phyloP scores from a whole-genome alignment of 331 rosid genomes.

The Rhamnella rubrinervis region DNA sequence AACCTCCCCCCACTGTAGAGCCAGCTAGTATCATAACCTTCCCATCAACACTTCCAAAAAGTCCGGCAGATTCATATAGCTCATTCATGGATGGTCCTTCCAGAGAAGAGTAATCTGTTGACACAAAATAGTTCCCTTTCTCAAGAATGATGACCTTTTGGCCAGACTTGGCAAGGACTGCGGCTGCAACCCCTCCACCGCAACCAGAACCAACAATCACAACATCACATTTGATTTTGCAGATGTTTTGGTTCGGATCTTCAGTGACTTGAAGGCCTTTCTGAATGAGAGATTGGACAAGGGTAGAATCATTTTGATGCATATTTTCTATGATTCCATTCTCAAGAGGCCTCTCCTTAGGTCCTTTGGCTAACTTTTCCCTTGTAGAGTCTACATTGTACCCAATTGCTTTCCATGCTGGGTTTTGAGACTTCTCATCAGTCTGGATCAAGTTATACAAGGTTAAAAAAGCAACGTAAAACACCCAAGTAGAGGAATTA shows the following conservation, averaged over 20 bases:
- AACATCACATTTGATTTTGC: conserved; percentile 82
- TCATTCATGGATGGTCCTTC: conserved; percentile 80
- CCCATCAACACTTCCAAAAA: conserved; percentile 59
- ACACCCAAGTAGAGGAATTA: background rate
- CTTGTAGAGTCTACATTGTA: conserved; percentile 33
- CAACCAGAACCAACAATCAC: conserved; percentile 86
- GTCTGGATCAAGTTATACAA: conserved; percentile 35
- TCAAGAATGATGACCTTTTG: conserved; percentile 72
- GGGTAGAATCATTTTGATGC: conserved; percentile 44
- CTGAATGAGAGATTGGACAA: conserved; percentile 50
- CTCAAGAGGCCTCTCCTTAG: conserved; percentile 67
- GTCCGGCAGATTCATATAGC: conserved; percentile 64
- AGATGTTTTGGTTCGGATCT: conserved; percentile 31
- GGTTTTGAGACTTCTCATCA: conserved; percentile 53
- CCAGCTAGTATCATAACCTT: conserved; percentile 74
- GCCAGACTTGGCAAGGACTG: conserved; percentile 76
- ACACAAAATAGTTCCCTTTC: conserved; percentile 78
- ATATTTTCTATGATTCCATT: conserved; percentile 64
- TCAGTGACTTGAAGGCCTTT: conserved; percentile 65
- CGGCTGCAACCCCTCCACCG: conserved; percentile 97
- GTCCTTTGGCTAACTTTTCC: conserved; percentile 30
- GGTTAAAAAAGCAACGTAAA: background rate
- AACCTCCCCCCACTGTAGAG: conserved; percentile 91
- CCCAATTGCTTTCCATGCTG: conserved; percentile 69
- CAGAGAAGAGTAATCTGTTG: conserved; percentile 70